Conservation (phyloP, 83 land plant genomes). For the Picea mariana region DNA sequence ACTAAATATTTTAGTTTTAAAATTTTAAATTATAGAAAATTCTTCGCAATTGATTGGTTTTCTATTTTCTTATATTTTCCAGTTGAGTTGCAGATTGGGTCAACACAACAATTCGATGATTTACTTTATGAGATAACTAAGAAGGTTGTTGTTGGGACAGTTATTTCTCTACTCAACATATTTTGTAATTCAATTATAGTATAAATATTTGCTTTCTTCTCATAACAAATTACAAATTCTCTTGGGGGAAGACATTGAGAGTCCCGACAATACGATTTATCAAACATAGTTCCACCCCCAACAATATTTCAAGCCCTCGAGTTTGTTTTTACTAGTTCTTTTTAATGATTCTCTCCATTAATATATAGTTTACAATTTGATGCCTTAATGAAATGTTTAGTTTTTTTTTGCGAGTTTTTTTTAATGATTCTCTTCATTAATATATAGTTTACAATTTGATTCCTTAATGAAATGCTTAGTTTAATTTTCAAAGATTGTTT, state of each 20-base stretch:
- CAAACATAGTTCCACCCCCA: constrained; percentile 41
- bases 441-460: too few species aligned
- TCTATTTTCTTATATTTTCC: too few species aligned
- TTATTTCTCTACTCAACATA: not conserved
- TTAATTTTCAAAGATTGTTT: too few species aligned
- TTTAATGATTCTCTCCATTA: not conserved
- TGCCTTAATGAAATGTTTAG: not conserved
- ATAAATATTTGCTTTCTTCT: not conserved
- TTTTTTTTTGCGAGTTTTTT: too few species aligned
- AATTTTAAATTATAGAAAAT: too few species aligned
- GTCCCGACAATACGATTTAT: constrained; percentile 36
- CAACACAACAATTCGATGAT: constrained; percentile 73
- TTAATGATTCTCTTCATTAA: too few species aligned
- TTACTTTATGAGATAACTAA: constrained; percentile 37
- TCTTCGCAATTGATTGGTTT: too few species aligned
- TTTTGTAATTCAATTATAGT: not conserved
- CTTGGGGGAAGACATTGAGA: constrained; percentile 48
- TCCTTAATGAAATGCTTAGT: too few species aligned
- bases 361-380: not conserved
- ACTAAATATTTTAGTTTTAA: too few species aligned
- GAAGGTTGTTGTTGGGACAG: constrained; percentile 29
- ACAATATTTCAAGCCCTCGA: not conserved
- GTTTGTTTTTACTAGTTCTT: not conserved
- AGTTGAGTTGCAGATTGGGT: constrained; percentile 64
- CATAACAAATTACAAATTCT: not conserved